Base-by-base conservation (phyloP, 2,329 filamentous ascomycete species). In the Fusarium sp. region DNA sequence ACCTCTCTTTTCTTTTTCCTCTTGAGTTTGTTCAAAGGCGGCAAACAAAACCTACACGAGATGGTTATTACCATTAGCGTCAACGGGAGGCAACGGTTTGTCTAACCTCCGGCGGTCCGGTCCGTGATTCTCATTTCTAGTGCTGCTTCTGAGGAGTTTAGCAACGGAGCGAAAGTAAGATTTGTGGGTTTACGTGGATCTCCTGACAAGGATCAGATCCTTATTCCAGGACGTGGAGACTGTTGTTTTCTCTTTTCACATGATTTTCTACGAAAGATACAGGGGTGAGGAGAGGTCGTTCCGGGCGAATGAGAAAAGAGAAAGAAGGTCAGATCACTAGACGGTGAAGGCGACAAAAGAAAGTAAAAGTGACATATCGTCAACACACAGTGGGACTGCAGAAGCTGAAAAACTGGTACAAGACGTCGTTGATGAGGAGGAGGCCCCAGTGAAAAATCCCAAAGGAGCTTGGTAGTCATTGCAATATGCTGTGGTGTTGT, bases 181-280 rank as follows among this genome's bases (percentile, higher is more conserved):
- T 59, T 44, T 60, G 62, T 44, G 58, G 33, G 10, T 37, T 38
- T 21, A 6, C 8, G 43, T 67, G 60, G 43, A 42, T 9, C 57
- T 54, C 16, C 11, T 15, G 42, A 42, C 70, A 60, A 37, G 60
- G 69, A 62, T 73, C 2, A 19, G n/a, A 56, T 65, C 70, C 47
- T 71, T n/a, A 49, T 21, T n/a, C 21, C 35, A 52, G 6, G 19
- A 21, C 28, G 30, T 42, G 23, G 43, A 42, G 40, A 40, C 61
- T 42, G 23, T 23, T 30, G n/a, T 38, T 19, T 40, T 37, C 37
- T 47, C 46, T 47, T 37, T 28, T 49, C 43, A 44, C n/a, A 35
- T 12, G 9, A n/a, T 21, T 23, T 25, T 15, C 3, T 15, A 2
- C 4, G 12, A 15, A 11, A 16, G 12, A 19, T 25, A 25, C 18